Evolutionary conservation across 306 rosid genomes (phyloP), one percentile per base, ranked within the genome.

Genomic region (Coriaria nepalensis): DNA sequence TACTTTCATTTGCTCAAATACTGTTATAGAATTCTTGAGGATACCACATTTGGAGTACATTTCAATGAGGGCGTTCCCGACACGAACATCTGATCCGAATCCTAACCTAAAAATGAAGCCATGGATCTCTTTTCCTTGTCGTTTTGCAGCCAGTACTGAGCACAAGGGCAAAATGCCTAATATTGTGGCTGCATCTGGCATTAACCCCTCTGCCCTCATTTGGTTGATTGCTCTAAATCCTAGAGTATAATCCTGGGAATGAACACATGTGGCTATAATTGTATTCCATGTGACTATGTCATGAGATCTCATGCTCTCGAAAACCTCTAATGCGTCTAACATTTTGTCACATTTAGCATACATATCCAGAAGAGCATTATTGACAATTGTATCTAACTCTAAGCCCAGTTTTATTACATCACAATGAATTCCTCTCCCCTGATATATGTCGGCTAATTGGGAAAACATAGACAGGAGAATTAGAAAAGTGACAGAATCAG

Each of bases 41-140:
- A 56, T 65, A 41, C 88, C 94, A 40, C 82, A 74, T 52, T 75
- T 79, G 45, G 79, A 83, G 72, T 75, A 79, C 88, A 79, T 71
- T 68, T 83, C 74, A 61, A 83, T 69, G n/a, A 83, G 71, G 56
- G 88, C 83, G 33, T 75, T 70, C 50, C 75, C 82, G 40, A 79
- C 63, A 13, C 65, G 79, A 47, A 62, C 57, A 53, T 79, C 74
- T 10, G 39, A 53, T 40, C 67, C 69, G 50, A 71, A 76, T 49
- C 74, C 78, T 8, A 59, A 57, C 57, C 65, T 56, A 36, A 55
- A 69, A 76, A 71, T 52, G 15, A 70, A 73, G 53, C 80, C 78
- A 62, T 83, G 82, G 43, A 71, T 69, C 74, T 76, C 87, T 66
- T 71, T 62, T 56, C 84, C 84, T 44, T 34, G 68, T 62, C 5